Evolutionary conservation across 2,329 filamentous ascomycete species (phyloP), one percentile per base, ranked within the genome.

Genomic region (Colletotrichum incanum): DNA sequence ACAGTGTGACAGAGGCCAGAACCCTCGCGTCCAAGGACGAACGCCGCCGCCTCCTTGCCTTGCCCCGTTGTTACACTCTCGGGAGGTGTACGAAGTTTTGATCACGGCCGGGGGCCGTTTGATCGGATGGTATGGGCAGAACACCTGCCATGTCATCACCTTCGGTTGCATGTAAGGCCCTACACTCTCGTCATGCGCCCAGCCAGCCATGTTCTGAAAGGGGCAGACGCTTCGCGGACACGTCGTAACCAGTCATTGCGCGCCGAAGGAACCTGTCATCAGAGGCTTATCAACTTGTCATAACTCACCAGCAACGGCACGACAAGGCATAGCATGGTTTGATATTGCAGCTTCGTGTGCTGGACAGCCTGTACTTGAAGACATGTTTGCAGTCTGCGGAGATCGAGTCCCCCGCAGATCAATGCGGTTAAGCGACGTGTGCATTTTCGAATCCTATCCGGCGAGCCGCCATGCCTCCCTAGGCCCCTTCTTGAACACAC

Each of bases 111-210:
- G 65, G 52, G 47, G 59, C 65, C 52, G 37, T 59, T 64, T 54
- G 65, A 64, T 72, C 65, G 45, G 52, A 68, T 60, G 34, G 43
- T 28, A 28, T 28, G 45, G 59, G 59, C 65, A 68, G 59, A 69
- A 69, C 45, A 64, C 63, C 59, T 60, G 59, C 45, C 43, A 54
- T 69, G 58, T 50, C 64, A 62, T 45, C 34, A 64, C 31, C 43
- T 43, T 39, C 34, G 59, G 50, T 45, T 45, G 59, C 59, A 56
- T 50, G 11, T 20, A 49, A 63, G 49, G 43, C 52, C 41, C 34
- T 68, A 18, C 56, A 54, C 23, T 52, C 54, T 61, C 55, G 18
- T 67, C 43, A 71, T 71, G 64, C 56, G 64, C 34, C 56, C 64
- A 49, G 45, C 52, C 34, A 47, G 23, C 63, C 28, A 14, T 28